Conservation (phyloP, 805 yeast species). For the Yarrowia sp. region DNA sequence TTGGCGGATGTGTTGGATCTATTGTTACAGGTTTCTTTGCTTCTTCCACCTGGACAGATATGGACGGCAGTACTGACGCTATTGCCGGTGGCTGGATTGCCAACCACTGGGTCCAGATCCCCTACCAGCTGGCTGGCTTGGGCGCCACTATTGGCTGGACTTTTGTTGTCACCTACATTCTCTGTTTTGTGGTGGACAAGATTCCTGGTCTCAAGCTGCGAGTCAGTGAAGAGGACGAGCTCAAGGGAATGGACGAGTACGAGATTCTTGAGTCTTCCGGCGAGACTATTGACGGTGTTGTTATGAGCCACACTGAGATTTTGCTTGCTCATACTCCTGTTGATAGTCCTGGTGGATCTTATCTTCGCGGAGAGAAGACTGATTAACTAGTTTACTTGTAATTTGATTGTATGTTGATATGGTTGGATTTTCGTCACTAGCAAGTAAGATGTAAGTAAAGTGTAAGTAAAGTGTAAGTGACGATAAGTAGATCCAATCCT, state of each 20-base stretch:
- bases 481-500: no score
- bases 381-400: no score
- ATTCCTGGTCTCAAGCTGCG: conserved; percentile 80
- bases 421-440: no score
- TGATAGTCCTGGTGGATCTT: neutral
- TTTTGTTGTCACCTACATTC: conserved; percentile 63
- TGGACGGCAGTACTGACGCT: neutral
- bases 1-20: conserved; percentile 81
- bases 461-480: no score
- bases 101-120: conserved; percentile 77
- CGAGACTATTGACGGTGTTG: neutral
- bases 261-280: neutral
- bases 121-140: conserved; percentile 82
- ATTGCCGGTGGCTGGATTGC: conserved; percentile 79
- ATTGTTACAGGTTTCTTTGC: conserved; percentile 89
- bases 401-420: no score
- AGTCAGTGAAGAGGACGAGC: conserved; percentile 81
- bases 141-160: conserved; percentile 72
- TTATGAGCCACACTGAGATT: neutral
- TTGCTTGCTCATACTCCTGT: neutral
- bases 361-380: neutral
- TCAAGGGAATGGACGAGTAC: conserved; percentile 70
- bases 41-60: neutral
- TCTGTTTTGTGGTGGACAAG: conserved; percentile 64
- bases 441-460: neutral